Base-by-base conservation (phyloP, 805 yeast genomes). In the Saccharomyces paradoxus region DNA sequence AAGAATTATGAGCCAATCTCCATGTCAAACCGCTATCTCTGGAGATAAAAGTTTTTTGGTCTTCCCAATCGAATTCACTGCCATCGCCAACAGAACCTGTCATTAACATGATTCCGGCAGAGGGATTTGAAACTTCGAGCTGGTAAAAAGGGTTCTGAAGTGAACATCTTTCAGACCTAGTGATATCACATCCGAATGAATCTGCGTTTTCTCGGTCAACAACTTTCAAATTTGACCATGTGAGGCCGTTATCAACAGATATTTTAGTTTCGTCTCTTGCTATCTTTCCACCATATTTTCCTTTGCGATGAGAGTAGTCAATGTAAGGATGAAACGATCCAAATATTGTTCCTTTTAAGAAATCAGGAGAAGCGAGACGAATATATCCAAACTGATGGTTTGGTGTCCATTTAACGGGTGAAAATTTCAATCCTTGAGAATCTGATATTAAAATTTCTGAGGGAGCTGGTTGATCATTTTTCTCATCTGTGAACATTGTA, bases 1-100 rank as follows among this genome's bases (percentile, higher is more conserved):
- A 80, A 46, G 75, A 77, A 28, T 81, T 80, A 13, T 81, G 61
- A 1, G 82, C 79, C 53, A 73, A 65, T 27, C 70, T 68, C 96
- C 96, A 89, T 0, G 84, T 72, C n/a, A 75, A 63, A 27, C 96
- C 96, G 27, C 88, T 90, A 71, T 89, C 89, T 54, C 85, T 72
- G 0, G 96, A 86, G 7, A 87, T 65, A 64, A 74, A 89, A 0
- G 94, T 81, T 50, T 71, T 71, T 6, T 51, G 51, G 14, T 56
- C 55, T 8, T 50, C 53, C 50, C 50, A 41, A 22, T 51, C 44
- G 2, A 31, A 3, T 3, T 32, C 22, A 7, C 46, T 6, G 5
- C 60, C 61, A 51, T 60, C 65, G 9, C 59, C 50, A 0, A 52
- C 37, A 22, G 69, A 67, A 3, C 57, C n/a, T 4, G 55, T 13